These are phyloP conservation scores for Isabelozyma rhagii DNA, from an alignment of 805 yeast species.

Conservation along the genomic window DNA sequence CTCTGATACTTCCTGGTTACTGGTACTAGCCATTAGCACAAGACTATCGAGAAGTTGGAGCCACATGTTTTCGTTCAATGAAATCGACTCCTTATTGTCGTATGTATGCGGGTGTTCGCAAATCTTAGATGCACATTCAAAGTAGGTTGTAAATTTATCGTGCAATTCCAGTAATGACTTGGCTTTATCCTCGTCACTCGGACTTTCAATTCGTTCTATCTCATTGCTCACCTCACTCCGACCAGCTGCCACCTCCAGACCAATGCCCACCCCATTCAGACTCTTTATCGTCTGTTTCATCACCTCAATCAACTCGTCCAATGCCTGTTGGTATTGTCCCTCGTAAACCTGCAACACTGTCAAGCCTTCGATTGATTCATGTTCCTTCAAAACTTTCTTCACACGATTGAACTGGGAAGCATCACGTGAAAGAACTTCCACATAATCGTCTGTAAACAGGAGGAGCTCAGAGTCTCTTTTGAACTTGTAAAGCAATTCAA, in stretches of 20 bases:
- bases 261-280: background rate
- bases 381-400: constrained; percentile 15
- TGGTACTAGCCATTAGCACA: constrained; percentile 14
- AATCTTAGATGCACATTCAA: constrained; percentile 28
- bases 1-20: background rate
- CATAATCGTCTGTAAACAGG: constrained; percentile 10
- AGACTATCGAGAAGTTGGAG: constrained; percentile 21
- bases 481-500: constrained; percentile 19
- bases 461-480: constrained; percentile 10
- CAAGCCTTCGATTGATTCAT: constrained; percentile 25
- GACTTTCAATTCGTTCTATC: too few relatives aligned
- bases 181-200: too few relatives aligned
- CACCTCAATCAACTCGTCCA: constrained; percentile 17
- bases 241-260: too few relatives aligned
- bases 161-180: background rate
- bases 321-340: constrained; percentile 24
- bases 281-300: constrained; percentile 17
- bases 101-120: constrained; percentile 19
- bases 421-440: constrained; percentile 3
- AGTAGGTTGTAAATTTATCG: constrained; percentile 29
- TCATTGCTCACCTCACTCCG: too few relatives aligned
- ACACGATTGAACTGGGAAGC: constrained; percentile 2
- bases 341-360: constrained; percentile 24
- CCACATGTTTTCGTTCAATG: constrained; percentile 27
- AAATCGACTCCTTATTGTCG: constrained; percentile 7